phyloP scores from a whole-genome alignment of 257 asterid genomes.

The Salvia hispanica region DNA sequence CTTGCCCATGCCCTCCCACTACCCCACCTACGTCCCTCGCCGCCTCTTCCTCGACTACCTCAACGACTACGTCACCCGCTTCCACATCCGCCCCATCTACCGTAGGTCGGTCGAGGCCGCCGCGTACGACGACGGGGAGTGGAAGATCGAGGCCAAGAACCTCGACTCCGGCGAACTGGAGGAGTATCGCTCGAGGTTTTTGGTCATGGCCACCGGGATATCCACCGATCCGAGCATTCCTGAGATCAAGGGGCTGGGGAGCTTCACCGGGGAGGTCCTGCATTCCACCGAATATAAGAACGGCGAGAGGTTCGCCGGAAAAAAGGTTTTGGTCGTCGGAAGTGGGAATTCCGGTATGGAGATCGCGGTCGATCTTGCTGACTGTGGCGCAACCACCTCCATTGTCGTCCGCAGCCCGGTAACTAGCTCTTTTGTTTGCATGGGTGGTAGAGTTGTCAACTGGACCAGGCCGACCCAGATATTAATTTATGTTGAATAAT shows the following conservation, averaged over 20 bases:
- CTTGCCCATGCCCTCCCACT: slow-evolving; percentile 49
- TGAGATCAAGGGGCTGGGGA: slow-evolving; percentile 46
- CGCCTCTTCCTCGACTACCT: slow-evolving; percentile 46
- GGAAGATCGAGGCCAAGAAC: slow-evolving; percentile 52
- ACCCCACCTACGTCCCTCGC: slow-evolving; percentile 50
- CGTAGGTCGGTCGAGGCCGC: slow-evolving; percentile 53
- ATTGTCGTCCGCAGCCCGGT: slow-evolving; percentile 80
- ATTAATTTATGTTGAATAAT: too few relatives aligned
- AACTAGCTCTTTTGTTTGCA: too few relatives aligned
- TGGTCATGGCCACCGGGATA: slow-evolving; percentile 82
- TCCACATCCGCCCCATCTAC: slow-evolving; percentile 46
- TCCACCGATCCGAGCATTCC: slow-evolving; percentile 57
- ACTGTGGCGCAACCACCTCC: slow-evolving; percentile 62
- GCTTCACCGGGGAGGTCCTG: slow-evolving; percentile 57
- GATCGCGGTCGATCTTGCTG: slow-evolving; percentile 70
- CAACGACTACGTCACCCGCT: slow-evolving; percentile 57
- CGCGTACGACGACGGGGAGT: slow-evolving; percentile 39
- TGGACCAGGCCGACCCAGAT: too few relatives aligned
- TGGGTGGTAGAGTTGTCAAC: too few relatives aligned
- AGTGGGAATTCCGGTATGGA: slow-evolving; percentile 94
- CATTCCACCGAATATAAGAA: slow-evolving; percentile 66
- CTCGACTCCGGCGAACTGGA: slow-evolving; percentile 37
- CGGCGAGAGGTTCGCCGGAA: slow-evolving; percentile 42
- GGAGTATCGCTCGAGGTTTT: slow-evolving; percentile 48
- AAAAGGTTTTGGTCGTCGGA: slow-evolving; percentile 72